Conservation (phyloP, 768 basidiomycete genomes). For the Leccinum subgranulosum region DNA sequence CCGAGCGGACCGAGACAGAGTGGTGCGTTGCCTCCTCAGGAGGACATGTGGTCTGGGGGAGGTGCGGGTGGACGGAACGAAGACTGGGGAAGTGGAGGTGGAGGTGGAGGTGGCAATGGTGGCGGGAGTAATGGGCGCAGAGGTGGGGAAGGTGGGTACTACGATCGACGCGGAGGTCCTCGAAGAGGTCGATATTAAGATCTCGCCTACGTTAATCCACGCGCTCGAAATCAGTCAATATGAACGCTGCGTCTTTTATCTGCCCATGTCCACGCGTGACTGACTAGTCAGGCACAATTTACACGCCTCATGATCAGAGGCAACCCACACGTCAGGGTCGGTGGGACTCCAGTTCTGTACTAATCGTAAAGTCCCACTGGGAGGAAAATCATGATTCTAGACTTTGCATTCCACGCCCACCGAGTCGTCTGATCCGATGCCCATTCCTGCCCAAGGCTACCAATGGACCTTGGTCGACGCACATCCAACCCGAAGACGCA, state of each 20-base stretch:
- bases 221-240: neutral
- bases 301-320: no score
- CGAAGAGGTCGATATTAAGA: conserved; percentile 28
- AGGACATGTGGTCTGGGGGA: conserved; percentile 45
- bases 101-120: conserved; percentile 29
- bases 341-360: no score
- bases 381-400: neutral
- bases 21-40: conserved; percentile 45
- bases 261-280: no score
- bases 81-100: conserved; percentile 36
- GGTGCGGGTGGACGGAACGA: conserved; percentile 32
- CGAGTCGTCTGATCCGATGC: neutral
- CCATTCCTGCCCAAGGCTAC: neutral
- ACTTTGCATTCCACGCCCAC: neutral
- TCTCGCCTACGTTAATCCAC: neutral
- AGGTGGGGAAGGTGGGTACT: conserved; percentile 34
- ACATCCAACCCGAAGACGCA: conserved; percentile 3
- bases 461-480: conserved; percentile 13
- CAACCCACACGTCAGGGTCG: no score
- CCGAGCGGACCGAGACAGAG: conserved; percentile 33
- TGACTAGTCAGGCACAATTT: no score
- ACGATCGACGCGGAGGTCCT: conserved; percentile 23
- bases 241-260: neutral
- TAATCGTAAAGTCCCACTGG: no score
- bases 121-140: conserved; percentile 27